Conservation (phyloP, 345 rosid species). For the Combretum micranthum region DNA sequence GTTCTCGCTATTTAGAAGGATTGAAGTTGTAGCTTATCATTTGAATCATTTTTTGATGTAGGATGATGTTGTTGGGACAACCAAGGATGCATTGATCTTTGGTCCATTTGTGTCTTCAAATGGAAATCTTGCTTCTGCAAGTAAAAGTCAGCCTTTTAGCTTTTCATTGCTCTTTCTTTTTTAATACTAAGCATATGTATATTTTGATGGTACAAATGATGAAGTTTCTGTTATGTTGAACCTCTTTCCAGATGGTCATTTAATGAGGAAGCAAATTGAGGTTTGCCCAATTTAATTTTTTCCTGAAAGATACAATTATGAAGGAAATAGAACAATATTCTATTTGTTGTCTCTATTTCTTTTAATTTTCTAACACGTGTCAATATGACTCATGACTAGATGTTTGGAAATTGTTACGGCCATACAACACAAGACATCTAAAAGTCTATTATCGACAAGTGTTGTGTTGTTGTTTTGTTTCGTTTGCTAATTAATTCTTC, state of each 20-base stretch:
- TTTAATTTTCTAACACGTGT: conserved; percentile 12
- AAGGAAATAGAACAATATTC: not conserved
- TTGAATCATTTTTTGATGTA: conserved; percentile 24
- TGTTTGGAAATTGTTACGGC: conserved; percentile 53
- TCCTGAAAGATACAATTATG: not conserved
- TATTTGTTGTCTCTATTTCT: conserved; percentile 8
- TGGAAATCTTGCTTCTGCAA: conserved; percentile 20
- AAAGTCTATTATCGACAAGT: conserved; percentile 69
- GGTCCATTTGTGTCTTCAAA: conserved; percentile 26
- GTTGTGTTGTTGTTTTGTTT: conserved; percentile 8
- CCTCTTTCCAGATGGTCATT: conserved; percentile 75
- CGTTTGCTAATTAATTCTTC: conserved; percentile 1
- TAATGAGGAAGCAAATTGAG: conserved; percentile 66
- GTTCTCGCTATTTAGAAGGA: not conserved
- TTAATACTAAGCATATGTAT: conserved; percentile 3
- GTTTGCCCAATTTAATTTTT: conserved; percentile 33
- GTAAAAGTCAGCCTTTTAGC: conserved; percentile 17
- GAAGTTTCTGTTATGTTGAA: conserved; percentile 71
- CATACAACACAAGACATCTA: conserved; percentile 87
- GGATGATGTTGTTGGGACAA: conserved; percentile 27
- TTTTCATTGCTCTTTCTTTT: conserved; percentile 9
- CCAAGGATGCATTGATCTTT: conserved; percentile 23
- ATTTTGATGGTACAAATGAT: conserved; percentile 36
- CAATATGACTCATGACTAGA: conserved; percentile 49
- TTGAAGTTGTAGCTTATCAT: conserved; percentile 3